phyloP scores from a whole-genome alignment of 306 rosid genomes.

The Hippophae tibetana region DNA sequence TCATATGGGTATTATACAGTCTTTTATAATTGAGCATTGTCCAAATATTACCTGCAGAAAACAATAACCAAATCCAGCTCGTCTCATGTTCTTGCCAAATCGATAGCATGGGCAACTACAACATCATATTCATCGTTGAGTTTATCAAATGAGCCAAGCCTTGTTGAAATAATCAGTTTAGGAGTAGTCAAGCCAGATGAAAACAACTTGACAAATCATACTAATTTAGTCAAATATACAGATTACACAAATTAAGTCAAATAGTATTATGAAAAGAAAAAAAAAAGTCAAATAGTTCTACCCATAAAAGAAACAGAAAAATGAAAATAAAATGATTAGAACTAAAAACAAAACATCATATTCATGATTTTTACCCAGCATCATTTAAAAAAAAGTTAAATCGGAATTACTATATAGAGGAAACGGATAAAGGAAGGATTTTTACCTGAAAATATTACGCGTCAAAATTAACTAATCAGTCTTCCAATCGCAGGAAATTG shows the following conservation, averaged over 20 bases:
- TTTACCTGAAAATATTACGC: not conserved
- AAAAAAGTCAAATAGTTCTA: too few relatives aligned
- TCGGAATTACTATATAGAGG: too few relatives aligned
- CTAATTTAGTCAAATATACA: too few relatives aligned
- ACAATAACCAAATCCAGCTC: constrained; percentile 80
- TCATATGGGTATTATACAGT: too few relatives aligned
- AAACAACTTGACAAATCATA: not conserved
- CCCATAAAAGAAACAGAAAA: too few relatives aligned
- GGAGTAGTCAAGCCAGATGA: not conserved
- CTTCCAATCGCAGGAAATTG: not conserved
- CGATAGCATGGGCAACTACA: constrained; percentile 95
- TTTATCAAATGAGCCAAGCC: too few relatives aligned
- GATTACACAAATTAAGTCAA: too few relatives aligned
- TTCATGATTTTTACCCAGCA: too few relatives aligned
- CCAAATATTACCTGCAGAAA: constrained; percentile 50
- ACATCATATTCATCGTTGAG: constrained; percentile 15
- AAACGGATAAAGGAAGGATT: not conserved
- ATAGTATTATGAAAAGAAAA: not conserved
- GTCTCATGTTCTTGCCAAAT: constrained; percentile 91
- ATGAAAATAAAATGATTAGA: too few relatives aligned
- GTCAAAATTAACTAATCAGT: not conserved
- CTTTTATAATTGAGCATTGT: too few relatives aligned
- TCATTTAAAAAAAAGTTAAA: too few relatives aligned
- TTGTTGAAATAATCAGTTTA: not conserved
- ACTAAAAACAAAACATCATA: too few relatives aligned